Evolutionary conservation across 2,329 filamentous ascomycete species (phyloP).

Genomic region (Monosporascus cannonballus): DNA sequence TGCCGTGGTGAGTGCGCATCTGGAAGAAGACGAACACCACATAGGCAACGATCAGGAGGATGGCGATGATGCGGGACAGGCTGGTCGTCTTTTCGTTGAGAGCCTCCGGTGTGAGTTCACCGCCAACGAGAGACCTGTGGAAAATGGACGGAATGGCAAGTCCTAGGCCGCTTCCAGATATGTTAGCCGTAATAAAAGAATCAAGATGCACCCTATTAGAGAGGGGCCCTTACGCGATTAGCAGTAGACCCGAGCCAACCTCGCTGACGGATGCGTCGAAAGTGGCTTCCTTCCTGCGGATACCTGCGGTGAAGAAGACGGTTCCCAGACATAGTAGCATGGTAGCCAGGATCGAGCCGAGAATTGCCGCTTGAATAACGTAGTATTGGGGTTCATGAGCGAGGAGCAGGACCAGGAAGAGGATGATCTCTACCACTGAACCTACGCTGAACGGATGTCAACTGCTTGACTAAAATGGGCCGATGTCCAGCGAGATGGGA

Average conservation of each 20-base stretch:
- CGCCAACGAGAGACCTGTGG: conserved; percentile 36
- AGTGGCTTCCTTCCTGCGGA: conserved; percentile 59
- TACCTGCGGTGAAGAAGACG: conserved; percentile 73
- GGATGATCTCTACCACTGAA: conserved; percentile 72
- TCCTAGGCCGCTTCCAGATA: conserved; percentile 35
- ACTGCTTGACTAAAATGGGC: background rate
- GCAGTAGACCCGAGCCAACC: conserved; percentile 67
- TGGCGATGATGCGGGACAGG: conserved; percentile 64
- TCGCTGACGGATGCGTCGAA: conserved; percentile 76
- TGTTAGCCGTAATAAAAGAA: conserved; percentile 3
- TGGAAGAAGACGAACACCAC: conserved; percentile 65
- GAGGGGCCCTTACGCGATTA: conserved; percentile 61
- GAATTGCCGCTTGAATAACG: conserved; percentile 78
- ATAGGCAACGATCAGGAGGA: conserved; percentile 67
- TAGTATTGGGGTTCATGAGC: conserved; percentile 40
- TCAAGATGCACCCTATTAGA: no score
- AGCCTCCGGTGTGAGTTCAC: conserved; percentile 23
- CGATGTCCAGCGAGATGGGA: conserved; percentile 3
- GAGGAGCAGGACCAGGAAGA: conserved; percentile 70
- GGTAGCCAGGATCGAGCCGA: conserved; percentile 78
- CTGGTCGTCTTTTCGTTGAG: conserved; percentile 49
- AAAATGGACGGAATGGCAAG: conserved; percentile 52
- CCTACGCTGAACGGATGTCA: conserved; percentile 43
- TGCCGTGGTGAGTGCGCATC: conserved; percentile 67
- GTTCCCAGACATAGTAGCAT: conserved; percentile 72